Conservation (phyloP, 768 basidiomycete genomes). For the Mycena indigotica region DNA sequence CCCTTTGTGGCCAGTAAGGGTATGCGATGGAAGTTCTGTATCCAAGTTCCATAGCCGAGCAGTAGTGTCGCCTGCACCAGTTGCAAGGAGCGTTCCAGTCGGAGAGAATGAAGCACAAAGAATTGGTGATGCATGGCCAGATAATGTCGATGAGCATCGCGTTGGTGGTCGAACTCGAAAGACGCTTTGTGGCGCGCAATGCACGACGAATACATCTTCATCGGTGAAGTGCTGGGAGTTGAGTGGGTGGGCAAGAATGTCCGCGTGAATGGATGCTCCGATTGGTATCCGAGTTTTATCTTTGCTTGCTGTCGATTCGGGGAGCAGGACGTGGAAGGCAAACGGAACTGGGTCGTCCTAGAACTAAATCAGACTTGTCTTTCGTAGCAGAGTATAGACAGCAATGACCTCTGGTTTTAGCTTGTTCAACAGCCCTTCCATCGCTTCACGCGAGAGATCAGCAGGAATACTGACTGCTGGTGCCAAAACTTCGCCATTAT, state of each 20-base stretch:
- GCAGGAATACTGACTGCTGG: slow-evolving; percentile 90
- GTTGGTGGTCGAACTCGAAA: slow-evolving; percentile 94
- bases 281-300: slow-evolving; percentile 74
- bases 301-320: slow-evolving; percentile 47
- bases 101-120: slow-evolving; percentile 96
- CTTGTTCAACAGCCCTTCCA: slow-evolving; percentile 90
- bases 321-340: slow-evolving; percentile 81
- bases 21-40: slow-evolving; percentile 89
- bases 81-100: slow-evolving; percentile 87
- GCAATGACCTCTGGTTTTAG: slow-evolving; percentile 76
- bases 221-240: slow-evolving; percentile 68
- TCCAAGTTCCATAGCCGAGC: slow-evolving; percentile 93
- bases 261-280: slow-evolving; percentile 79
- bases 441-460: slow-evolving; percentile 77
- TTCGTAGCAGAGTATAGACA: slow-evolving; percentile 25
- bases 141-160: slow-evolving; percentile 89
- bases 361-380: slow-evolving; percentile 22
- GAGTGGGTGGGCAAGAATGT: slow-evolving; percentile 69
- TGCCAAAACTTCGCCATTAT: slow-evolving; percentile 78
- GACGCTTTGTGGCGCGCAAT: slow-evolving; percentile 94
- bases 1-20: slow-evolving; percentile 84
- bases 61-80: slow-evolving; percentile 92
- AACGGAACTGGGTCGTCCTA: slow-evolving; percentile 91
- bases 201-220: slow-evolving; percentile 86
- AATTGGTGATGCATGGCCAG: slow-evolving; percentile 92